Evolutionary conservation across 2,329 filamentous ascomycete genomes (phyloP), one percentile per base, ranked within the genome.

Genomic region (Pseudophaeomoniella oleicola): DNA sequence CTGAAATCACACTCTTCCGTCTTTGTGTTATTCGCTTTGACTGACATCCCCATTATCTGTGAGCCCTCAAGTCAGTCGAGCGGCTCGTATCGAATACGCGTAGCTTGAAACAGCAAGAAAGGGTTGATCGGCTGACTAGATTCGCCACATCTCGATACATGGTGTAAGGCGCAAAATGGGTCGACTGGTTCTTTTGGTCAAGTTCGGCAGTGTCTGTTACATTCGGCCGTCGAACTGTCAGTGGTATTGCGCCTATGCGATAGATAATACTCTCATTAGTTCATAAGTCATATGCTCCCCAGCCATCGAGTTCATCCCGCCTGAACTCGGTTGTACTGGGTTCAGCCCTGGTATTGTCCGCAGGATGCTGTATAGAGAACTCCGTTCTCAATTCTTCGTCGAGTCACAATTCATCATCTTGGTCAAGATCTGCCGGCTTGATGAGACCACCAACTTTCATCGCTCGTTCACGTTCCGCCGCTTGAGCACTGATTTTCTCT

Each of bases 371-470:
- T 40, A 63, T 61, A 53, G 41, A 36, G 35, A 67, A 71, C 57
- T 82, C 78, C 37, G 62, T 68, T 48, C 77, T 65, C 33, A 83
- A 59, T 56, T 84, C 78, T 57, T 75, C 58, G 32, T 74, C 64
- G 44, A 87, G 83, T 94, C 86, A 94, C 50, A 71, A 55, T 46
- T 88, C 83, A 49, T 88, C 83, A 46, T 86, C 74, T 44, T 81
- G 77, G 36, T 86, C 88, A 54, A 98, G 74, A 58, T 98, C 90
- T n/a, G 86, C 90, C 35, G 90, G 92, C 69, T 98, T 96, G 52
- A 98, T 69, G 42, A 98, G 69, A 52, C 92, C 90, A 47, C 90
- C 87, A 38, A 98, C 85, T 69, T 94, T 96, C 64, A 88, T 83
- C 43, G 84, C 78, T 47, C 88, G 80, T 60, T 94, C 85, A 50